Conservation (phyloP, 495 filamentous ascomycete species). For the Lasiosphaeria ovina region DNA sequence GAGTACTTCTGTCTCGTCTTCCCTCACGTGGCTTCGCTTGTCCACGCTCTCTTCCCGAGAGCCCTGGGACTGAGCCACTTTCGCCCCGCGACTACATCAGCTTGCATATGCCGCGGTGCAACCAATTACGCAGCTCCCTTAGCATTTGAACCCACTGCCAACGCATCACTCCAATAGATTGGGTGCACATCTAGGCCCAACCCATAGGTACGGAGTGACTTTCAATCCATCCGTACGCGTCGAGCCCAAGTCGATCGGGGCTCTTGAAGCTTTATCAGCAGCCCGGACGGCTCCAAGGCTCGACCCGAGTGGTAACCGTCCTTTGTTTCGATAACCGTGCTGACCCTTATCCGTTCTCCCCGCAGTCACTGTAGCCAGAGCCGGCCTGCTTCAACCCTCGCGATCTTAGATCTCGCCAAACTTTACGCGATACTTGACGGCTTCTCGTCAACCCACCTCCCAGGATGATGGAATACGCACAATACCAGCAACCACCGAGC, state of each 20-base stretch:
- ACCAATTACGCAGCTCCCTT: conserved; percentile 51
- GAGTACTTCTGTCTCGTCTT: conserved; percentile 3
- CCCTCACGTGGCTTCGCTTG: conserved; percentile 45
- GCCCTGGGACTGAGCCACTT: conserved; percentile 42
- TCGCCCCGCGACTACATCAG: conserved; percentile 54
- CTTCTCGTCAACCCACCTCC: conserved; percentile 20
- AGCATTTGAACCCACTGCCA: conserved; percentile 51
- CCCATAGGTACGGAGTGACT: conserved; percentile 48
- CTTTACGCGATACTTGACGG: conserved; percentile 21
- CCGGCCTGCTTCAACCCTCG: conserved; percentile 1
- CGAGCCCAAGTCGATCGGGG: conserved; percentile 35
- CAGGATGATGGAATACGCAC: conserved; percentile 69
- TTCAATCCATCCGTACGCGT: conserved; percentile 38
- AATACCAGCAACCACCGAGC: conserved; percentile 59
- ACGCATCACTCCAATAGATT: conserved; percentile 60
- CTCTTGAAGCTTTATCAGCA: conserved; percentile 29
- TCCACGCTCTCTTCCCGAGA: conserved; percentile 32
- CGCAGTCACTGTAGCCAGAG: conserved; percentile 16
- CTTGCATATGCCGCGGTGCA: conserved; percentile 58
- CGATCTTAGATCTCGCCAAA: conserved; percentile 14
- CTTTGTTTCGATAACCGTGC: not conserved
- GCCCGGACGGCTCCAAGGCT: conserved; percentile 18
- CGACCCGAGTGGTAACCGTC: conserved; percentile 19
- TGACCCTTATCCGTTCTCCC: conserved; percentile 9
- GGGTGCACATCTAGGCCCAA: conserved; percentile 51